Conservation (phyloP, 148 eudicot species). For the Agrostemma githago region DNA sequence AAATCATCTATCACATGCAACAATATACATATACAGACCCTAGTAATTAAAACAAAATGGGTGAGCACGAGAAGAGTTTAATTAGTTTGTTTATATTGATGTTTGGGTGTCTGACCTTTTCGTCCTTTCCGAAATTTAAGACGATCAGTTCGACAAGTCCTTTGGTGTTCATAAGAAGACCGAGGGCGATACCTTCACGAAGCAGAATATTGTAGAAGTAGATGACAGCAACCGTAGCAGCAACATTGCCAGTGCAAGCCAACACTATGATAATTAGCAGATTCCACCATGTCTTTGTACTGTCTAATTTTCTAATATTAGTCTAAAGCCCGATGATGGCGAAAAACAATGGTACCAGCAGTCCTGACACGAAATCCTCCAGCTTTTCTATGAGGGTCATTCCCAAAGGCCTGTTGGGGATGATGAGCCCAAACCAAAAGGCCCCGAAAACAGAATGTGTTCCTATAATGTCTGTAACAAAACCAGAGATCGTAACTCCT, state of each 20-base stretch:
- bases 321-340: slow-evolving; percentile 66
- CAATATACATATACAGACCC: background rate
- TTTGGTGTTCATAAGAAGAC: slow-evolving; percentile 69
- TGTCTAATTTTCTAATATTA: slow-evolving; percentile 24
- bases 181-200: slow-evolving; percentile 55
- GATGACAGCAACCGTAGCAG: slow-evolving; percentile 40
- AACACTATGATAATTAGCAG: slow-evolving; percentile 29
- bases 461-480: slow-evolving; percentile 65
- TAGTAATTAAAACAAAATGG: too few species aligned
- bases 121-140: slow-evolving; percentile 86
- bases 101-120: slow-evolving; percentile 56
- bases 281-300: slow-evolving; percentile 28
- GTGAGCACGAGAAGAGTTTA: too few species aligned
- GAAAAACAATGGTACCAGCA: slow-evolving; percentile 60
- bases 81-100: too few species aligned
- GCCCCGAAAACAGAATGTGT: slow-evolving; percentile 78
- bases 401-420: slow-evolving; percentile 61
- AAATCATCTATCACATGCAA: slow-evolving; percentile 65
- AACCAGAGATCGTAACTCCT: slow-evolving; percentile 62
- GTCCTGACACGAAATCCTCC: slow-evolving; percentile 70
- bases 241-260: slow-evolving; percentile 47
- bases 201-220: slow-evolving; percentile 47
- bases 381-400: slow-evolving; percentile 60
- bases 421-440: slow-evolving; percentile 58
- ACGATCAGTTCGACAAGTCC: slow-evolving; percentile 95